Evolutionary conservation across 2,329 filamentous ascomycete genomes (phyloP), one percentile per base, ranked within the genome.

Genomic region (Madurella mycetomatis): DNA sequence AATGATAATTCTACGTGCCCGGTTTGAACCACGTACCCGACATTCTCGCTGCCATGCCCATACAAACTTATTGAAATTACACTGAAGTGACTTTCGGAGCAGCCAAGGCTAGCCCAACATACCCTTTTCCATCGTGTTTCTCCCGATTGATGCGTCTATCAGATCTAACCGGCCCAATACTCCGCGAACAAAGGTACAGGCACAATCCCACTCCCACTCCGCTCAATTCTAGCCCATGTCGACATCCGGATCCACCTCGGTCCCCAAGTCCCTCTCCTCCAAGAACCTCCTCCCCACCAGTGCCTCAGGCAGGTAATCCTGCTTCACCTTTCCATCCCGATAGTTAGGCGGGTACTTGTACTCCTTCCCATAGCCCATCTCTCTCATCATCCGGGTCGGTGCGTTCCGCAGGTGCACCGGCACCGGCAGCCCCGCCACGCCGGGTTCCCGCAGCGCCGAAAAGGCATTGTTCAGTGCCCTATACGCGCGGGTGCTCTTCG

Each of bases 341-440:
- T 92, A 99, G 62, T 95, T 89, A 0, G 94, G 94, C 62, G 95
- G 95, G 67, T 99, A 97, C 71, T 97, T 97, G 72, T 99, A 99
- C 68, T 91, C 88, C 47, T 84, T 86, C 0, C 92, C 92, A 66
- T 91, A 95, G 0, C 90, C 92, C 61, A 97, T 74, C 62, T 96
- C 92, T 64, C 92, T 88, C 92, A 99, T 95, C 60, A 97, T 69
- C 61, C 86, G 81, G 1, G 94, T 97, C 0, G 94, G 92, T 9
- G 94, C 94, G 70, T 97, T 97, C 55, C 94, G 78, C 55, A 99
- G 72, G 69, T 97, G 94, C 40, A 94, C 72, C 2, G 94, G 94
- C 18, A 99, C 85, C 0, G 91, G 88, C 48, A 96, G 68, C 1
- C 82, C 82, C 0, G 91, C 92, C 2, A 95, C 78, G 0, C 92